Conservation (phyloP, 495 filamentous ascomycete genomes). For the Tuber calosporum region DNA sequence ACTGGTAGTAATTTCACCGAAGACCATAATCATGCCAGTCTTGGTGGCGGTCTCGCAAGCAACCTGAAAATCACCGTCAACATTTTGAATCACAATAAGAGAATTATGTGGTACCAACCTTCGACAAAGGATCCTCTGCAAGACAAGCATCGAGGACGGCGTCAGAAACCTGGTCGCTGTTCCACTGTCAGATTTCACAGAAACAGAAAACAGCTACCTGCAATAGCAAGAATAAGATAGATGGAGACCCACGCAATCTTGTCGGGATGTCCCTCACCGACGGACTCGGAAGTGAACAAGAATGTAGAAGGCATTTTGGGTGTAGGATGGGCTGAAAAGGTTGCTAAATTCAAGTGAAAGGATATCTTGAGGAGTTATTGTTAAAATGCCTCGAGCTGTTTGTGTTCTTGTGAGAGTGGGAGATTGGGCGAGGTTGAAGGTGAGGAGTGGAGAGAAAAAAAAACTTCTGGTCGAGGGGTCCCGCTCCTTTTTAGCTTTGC, state of each 20-base stretch:
- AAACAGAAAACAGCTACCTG: background rate
- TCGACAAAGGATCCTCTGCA: constrained; percentile 86
- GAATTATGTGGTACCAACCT: constrained; percentile 48
- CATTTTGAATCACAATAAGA: background rate
- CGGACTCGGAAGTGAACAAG: constrained; percentile 98
- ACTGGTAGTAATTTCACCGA: constrained; percentile 98
- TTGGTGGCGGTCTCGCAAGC: constrained; percentile 99
- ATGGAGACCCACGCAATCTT: constrained; percentile 69
- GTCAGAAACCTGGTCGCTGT: constrained; percentile 91
- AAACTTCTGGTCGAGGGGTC: constrained; percentile 32
- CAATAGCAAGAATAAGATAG: constrained; percentile 12
- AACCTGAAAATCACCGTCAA: constrained; percentile 46
- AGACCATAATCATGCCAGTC: constrained; percentile 99
- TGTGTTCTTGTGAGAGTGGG: background rate
- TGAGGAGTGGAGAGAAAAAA: constrained; percentile 39
- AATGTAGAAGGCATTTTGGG: constrained; percentile 53
- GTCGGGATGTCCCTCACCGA: constrained; percentile 95
- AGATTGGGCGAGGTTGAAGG: constrained; percentile 15
- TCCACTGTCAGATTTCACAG: constrained; percentile 22
- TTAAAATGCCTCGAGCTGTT: background rate
- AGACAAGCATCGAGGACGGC: constrained; percentile 98
- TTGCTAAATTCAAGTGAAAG: background rate
- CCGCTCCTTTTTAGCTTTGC: constrained; percentile 34
- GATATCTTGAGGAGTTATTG: background rate
- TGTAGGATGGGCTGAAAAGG: constrained; percentile 5